These are phyloP conservation scores for Pyrus hybrid DNA, from an alignment of 331 rosid genomes.

Conservation along the genomic window DNA sequence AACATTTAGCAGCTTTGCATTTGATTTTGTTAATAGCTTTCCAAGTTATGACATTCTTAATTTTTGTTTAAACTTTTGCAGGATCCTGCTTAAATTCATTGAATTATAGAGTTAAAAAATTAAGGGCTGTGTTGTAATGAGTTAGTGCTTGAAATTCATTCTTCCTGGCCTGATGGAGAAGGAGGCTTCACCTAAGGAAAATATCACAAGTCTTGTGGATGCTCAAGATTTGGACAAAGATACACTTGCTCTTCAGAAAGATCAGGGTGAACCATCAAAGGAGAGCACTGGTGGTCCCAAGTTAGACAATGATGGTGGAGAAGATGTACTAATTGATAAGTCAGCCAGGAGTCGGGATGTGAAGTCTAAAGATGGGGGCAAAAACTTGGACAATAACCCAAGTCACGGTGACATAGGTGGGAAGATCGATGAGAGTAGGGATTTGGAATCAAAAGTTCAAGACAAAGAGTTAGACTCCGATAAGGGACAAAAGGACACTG, in stretches of 20 bases:
- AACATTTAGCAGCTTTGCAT: not conserved
- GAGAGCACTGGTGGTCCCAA: slow-evolving; percentile 24
- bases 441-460: not conserved
- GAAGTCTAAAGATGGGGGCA: slow-evolving; percentile 13
- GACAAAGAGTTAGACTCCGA: not conserved
- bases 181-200: slow-evolving; percentile 16
- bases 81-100: slow-evolving; percentile 1
- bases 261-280: slow-evolving; percentile 16
- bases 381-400: slow-evolving; percentile 1
- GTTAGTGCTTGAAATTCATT: not conserved
- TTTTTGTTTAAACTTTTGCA: slow-evolving; percentile 12
- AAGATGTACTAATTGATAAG: slow-evolving; percentile 20
- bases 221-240: slow-evolving; percentile 30
- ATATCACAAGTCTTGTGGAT: slow-evolving; percentile 16
- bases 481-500: not conserved
- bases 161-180: slow-evolving; percentile 32
- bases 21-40: not conserved
- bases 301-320: slow-evolving; percentile 10
- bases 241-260: slow-evolving; percentile 9
- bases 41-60: not conserved
- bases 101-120: not conserved
- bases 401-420: not conserved
- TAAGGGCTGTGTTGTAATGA: not conserved
- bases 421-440: not conserved
- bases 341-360: slow-evolving; percentile 14